Conservation (phyloP, 1,139 yeast species). For the Fermentozyma sake region DNA sequence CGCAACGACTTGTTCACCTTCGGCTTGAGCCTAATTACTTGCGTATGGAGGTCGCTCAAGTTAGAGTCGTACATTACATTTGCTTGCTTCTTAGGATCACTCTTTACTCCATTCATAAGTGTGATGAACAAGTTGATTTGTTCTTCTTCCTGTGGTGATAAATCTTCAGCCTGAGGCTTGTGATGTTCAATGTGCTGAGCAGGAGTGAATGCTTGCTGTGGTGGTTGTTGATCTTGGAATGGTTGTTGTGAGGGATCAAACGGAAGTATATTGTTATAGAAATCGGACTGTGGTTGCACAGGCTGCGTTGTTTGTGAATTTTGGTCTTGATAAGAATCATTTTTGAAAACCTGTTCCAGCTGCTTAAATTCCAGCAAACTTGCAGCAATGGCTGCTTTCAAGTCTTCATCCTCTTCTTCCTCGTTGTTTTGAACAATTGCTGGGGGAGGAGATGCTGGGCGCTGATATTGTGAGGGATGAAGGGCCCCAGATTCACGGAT, state of each 20-base stretch:
- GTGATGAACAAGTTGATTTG: conserved; percentile 68
- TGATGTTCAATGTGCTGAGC: conserved; percentile 3
- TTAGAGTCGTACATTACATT: conserved; percentile 57
- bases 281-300: conserved; percentile 20
- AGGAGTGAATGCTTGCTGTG: conserved; percentile 6
- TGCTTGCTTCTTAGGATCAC: conserved; percentile 44
- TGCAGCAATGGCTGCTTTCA: conserved; percentile 95
- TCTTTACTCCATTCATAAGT: conserved; percentile 51
- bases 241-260: conserved; percentile 6
- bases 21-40: conserved; percentile 66
- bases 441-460: conserved; percentile 7
- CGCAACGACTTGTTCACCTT: conserved; percentile 66
- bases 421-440: conserved; percentile 11
- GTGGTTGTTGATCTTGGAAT: conserved; percentile 3
- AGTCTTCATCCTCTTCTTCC: conserved; percentile 81
- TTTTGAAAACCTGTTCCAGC: conserved; percentile 26
- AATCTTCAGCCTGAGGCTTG: conserved; percentile 20
- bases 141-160: conserved; percentile 61
- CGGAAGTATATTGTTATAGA: conserved; percentile 25
- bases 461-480: conserved; percentile 2
- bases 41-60: conserved; percentile 60
- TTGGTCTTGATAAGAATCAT: conserved; percentile 5
- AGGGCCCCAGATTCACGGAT: too few relatives aligned
- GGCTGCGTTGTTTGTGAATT: conserved; percentile 11
- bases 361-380: conserved; percentile 69